These are phyloP conservation scores for Penicillium pancosmium DNA, from an alignment of 495 filamentous ascomycete genomes.

Conservation along the genomic window DNA sequence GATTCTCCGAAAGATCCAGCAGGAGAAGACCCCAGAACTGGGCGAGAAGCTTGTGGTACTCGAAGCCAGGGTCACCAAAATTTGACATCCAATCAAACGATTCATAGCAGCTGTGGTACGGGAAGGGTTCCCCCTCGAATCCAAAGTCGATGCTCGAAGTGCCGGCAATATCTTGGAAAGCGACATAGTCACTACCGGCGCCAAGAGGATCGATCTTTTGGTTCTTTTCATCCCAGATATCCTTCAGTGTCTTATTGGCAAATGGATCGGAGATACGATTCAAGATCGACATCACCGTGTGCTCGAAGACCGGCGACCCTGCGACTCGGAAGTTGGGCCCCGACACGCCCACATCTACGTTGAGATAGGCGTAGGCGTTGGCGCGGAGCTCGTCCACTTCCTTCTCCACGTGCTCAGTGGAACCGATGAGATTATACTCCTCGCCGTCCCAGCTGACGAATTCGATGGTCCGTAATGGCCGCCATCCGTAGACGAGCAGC, in stretches of 20 bases:
- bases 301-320: constrained; percentile 76
- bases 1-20: constrained; percentile 78
- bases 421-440: constrained; percentile 92
- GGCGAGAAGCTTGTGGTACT: constrained; percentile 77
- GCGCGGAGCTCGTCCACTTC: constrained; percentile 57
- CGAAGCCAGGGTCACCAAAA: constrained; percentile 78
- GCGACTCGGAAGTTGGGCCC: constrained; percentile 74
- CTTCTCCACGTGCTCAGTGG: constrained; percentile 90
- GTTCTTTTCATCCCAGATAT: constrained; percentile 72
- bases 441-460: constrained; percentile 95
- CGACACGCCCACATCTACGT: constrained; percentile 83
- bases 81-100: constrained; percentile 83
- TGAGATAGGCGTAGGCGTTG: constrained; percentile 81
- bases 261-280: constrained; percentile 72
- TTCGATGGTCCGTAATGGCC: constrained; percentile 87
- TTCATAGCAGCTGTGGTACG: constrained; percentile 86
- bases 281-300: constrained; percentile 69
- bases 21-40: constrained; percentile 83
- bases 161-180: constrained; percentile 94
- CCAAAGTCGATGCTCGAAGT: constrained; percentile 85
- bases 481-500: constrained; percentile 74
- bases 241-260: constrained; percentile 70
- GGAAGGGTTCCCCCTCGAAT: constrained; percentile 70
- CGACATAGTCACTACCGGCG: constrained; percentile 83
- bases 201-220: constrained; percentile 66